Conservation (phyloP, 148 eudicot species). For the Chenopodium album region DNA sequence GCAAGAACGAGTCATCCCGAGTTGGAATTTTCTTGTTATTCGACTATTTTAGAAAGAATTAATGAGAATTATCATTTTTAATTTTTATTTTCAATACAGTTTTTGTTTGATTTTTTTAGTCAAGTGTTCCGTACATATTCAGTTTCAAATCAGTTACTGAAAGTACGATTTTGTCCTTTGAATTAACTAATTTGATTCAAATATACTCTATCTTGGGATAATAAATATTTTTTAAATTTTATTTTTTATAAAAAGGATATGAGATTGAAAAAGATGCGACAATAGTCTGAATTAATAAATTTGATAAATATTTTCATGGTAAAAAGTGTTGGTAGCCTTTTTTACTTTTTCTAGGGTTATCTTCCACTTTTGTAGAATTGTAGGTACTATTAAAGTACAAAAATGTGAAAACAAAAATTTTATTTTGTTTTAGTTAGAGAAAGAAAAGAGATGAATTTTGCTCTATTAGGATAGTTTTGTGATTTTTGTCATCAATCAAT, state of each 20-base stretch:
- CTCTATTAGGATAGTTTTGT: no score
- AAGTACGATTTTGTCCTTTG: background rate
- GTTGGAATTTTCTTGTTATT: slow-evolving; percentile 7
- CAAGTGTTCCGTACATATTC: background rate
- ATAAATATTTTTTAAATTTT: background rate
- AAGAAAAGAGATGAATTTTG: no score
- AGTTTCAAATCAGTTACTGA: background rate
- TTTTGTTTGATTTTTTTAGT: background rate
- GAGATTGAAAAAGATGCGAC: background rate
- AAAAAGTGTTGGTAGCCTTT: background rate
- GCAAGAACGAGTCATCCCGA: slow-evolving; percentile 26
- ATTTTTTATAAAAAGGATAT: no score
- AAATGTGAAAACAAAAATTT: background rate
- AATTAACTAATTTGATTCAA: background rate
- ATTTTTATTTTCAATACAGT: no score
- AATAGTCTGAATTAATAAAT: background rate
- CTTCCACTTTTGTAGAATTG: background rate
- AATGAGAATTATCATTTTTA: background rate
- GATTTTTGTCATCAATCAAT: background rate
- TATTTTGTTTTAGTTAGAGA: background rate
- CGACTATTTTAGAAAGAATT: background rate
- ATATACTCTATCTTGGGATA: background rate
- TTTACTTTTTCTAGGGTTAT: background rate
- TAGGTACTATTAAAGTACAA: slow-evolving; percentile 8
- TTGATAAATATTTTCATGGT: background rate